Evolutionary conservation across 257 asterid species (phyloP), one percentile per base, ranked within the genome.

Genomic region (Striga asiatica): DNA sequence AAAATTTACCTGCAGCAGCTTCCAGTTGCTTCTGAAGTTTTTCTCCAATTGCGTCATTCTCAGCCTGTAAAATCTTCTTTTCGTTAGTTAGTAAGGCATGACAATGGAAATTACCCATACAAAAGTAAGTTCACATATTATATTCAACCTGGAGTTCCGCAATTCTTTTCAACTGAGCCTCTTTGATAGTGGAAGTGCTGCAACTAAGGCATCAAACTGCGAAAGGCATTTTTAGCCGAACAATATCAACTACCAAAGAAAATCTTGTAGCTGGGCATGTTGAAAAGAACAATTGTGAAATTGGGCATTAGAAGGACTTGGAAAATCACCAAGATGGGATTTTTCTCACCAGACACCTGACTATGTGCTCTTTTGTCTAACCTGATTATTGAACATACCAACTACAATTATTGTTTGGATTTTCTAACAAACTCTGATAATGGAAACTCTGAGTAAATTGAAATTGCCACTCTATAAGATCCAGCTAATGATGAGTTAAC

Each of bases 161-260:
- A 46, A 87, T 87, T 72, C 79, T 75, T 68, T 82, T 76, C 58
- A 84, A 50, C 61, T 91, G 98, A 61, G 92, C 94, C 79, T 91
- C 98, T 75, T 84, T 95, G 83, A 70, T 55, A 91, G 66, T 41
- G 96, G 95, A 69, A 91, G 94, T 16, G 94, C 96, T 62, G 94
- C 76, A 64, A 87, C 94, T 77, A 87, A 79, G 11, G 78, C 80
- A 71, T 91, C 96, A 71, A 81, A 87, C 96, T 87, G 79, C 54
- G 49, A 48, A 42, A 60, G 28, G 21, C 10, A n/a, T 23, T 16
- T 31, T 50, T 24, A 61, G 48, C 8, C 28, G 21, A 14, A 37
- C 23, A 32, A 31, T 21, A 41, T n/a, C n/a, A n/a, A n/a, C n/a
- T n/a, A n/a, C n/a, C n/a, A n/a, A n/a, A n/a, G n/a, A n/a, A n/a